Evolutionary conservation across 148 eudicot species (phyloP).

Genomic region (Nepenthes mirabilis): DNA sequence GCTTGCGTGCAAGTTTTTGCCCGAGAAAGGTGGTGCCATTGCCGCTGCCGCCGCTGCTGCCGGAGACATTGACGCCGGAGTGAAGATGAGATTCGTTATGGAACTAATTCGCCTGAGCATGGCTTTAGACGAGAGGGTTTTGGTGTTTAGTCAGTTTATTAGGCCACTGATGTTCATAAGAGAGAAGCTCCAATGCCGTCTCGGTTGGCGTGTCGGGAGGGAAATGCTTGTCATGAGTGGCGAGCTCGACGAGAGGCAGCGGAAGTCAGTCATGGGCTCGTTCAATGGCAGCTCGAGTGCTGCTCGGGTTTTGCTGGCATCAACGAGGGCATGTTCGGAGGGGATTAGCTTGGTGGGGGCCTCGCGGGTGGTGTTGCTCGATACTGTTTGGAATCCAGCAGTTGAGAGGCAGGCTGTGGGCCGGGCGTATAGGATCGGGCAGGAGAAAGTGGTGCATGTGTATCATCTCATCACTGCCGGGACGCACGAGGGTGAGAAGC

Average conservation of each 20-base stretch:
- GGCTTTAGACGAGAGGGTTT: slow-evolving; percentile 41
- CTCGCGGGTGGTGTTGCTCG: slow-evolving; percentile 66
- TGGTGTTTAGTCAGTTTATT: slow-evolving; percentile 58
- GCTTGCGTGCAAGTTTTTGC: slow-evolving; percentile 5
- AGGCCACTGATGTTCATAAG: slow-evolving; percentile 26
- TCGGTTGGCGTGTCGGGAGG: slow-evolving; percentile 37
- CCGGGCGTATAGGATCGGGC: slow-evolving; percentile 77
- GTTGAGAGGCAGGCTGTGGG: slow-evolving; percentile 78
- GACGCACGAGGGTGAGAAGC: slow-evolving; percentile 40
- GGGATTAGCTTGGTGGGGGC: slow-evolving; percentile 79
- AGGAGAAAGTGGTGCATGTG: slow-evolving; percentile 40
- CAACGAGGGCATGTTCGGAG: slow-evolving; percentile 62
- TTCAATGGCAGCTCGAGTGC: slow-evolving; percentile 51
- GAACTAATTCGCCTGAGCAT: slow-evolving; percentile 40
- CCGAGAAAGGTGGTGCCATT: slow-evolving; percentile 5
- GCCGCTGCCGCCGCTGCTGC: slow-evolving; percentile 10
- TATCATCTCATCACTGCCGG: slow-evolving; percentile 51
- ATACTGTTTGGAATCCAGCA: slow-evolving; percentile 76
- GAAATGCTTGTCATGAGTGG: slow-evolving; percentile 48
- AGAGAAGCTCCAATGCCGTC: slow-evolving; percentile 16
- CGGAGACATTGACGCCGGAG: slow-evolving; percentile 30
- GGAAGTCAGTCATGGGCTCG: slow-evolving; percentile 25
- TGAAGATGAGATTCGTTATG: slow-evolving; percentile 39
- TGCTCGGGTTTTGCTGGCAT: slow-evolving; percentile 66
- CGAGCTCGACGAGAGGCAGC: slow-evolving; percentile 15